Evolutionary conservation across 495 filamentous ascomycete genomes (phyloP), one percentile per base, ranked within the genome.

Genomic region (Tuber indicum): DNA sequence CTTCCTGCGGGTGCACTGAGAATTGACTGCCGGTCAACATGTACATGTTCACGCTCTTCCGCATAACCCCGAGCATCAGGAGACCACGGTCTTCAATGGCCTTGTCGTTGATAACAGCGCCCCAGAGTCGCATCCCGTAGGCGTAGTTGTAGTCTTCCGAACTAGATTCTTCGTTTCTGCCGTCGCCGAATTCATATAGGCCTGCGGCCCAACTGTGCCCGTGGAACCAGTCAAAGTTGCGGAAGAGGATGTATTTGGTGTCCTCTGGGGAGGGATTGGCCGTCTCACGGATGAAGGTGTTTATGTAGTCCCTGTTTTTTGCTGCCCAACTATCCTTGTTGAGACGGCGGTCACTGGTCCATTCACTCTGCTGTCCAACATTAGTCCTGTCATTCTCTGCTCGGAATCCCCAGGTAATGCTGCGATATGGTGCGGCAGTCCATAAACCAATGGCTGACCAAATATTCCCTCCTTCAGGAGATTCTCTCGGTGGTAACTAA

Each of bases 181-280:
- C 92, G 83, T 98, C 94, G 62, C 86, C 88, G 26, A 90, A 90
- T 78, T 94, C 92, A 84, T 91, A 95, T 23, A 98, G 87, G 9
- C 95, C 95, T 81, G 96, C 92, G 3, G 95, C 95, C 92, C 94
- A 98, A 16, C 91, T 93, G 87, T 98, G 95, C 12, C 95, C 95
- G 83, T 96, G 90, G 86, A 89, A 97, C 94, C 94, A 98, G 85
- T 98, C 95, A 81, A 97, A 97, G 72, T 84, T 87, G 41, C 95
- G 90, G 41, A 87, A 94, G 81, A 93, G 90, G 0, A 95, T 94
- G 86, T 97, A 98, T 79, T 88, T 89, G 19, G 86, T 86, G 83
- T 97, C 94, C 46, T 86, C 78, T 4, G 87, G 74, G 70, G 88
- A 89, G 1, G 95, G 91, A 82, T 96, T 97, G 74, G 93, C 90